Conservation (phyloP, 2,329 filamentous ascomycete species). For the Neocatenulostroma microsporum region DNA sequence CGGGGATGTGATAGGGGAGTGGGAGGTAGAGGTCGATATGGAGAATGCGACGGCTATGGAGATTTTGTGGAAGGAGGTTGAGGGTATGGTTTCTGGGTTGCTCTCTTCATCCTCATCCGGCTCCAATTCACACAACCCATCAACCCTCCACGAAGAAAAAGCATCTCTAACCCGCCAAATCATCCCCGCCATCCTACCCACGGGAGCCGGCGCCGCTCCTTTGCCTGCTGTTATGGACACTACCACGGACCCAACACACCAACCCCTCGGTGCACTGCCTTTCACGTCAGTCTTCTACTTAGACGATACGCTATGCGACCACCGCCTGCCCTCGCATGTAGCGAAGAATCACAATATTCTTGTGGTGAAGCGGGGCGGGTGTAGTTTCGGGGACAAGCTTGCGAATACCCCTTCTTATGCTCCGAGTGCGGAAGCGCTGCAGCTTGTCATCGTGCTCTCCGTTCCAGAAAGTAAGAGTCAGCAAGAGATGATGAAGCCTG, state of each 20-base stretch:
- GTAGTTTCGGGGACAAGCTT: slow-evolving; percentile 76
- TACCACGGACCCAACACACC: slow-evolving; percentile 38
- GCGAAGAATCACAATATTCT: slow-evolving; percentile 63
- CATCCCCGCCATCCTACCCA: slow-evolving; percentile 47
- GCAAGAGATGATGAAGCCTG: slow-evolving; percentile 24
- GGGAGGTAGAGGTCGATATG: neutral
- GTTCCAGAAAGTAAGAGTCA: slow-evolving; percentile 43
- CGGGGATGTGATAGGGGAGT: neutral
- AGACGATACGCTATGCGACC: slow-evolving; percentile 58
- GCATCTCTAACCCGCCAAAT: slow-evolving; percentile 26
- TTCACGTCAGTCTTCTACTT: slow-evolving; percentile 54
- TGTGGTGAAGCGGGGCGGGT: slow-evolving; percentile 72
- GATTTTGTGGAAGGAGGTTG: slow-evolving; percentile 3
- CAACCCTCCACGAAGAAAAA: too few species aligned
- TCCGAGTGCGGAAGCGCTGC: slow-evolving; percentile 45
- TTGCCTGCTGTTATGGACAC: slow-evolving; percentile 43
- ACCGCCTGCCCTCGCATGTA: slow-evolving; percentile 44
- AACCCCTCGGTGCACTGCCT: slow-evolving; percentile 31
- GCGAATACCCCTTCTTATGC: slow-evolving; percentile 69
- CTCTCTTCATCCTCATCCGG: too few species aligned
- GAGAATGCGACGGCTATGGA: slow-evolving; percentile 4
- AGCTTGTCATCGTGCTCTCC: slow-evolving; percentile 73
- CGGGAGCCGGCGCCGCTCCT: slow-evolving; percentile 59
- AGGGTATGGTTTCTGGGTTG: slow-evolving; percentile 11
- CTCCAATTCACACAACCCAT: too few species aligned